phyloP scores from a whole-genome alignment of 1,284 basidiomycete species.

The Puccinia polysora region DNA sequence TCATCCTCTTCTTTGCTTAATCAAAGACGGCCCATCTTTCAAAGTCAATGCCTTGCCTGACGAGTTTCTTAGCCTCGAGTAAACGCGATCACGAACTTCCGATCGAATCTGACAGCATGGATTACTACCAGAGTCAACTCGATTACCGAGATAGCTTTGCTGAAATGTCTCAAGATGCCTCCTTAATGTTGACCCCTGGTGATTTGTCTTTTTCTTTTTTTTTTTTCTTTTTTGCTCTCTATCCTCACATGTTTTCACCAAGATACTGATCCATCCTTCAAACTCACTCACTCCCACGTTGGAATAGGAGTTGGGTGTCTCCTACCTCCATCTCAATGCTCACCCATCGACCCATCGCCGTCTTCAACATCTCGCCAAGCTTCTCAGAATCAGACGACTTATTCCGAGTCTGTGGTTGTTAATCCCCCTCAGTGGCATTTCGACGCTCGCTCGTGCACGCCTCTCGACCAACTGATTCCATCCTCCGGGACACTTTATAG shows the following conservation, averaged over 20 bases:
- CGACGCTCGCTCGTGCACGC: conserved; percentile 21
- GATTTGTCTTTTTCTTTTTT: neutral
- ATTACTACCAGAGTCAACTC: conserved; percentile 28
- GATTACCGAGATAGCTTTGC: conserved; percentile 15
- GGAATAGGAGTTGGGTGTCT: no score
- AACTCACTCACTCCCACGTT: no score
- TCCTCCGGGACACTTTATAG: neutral
- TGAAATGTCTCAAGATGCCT: neutral
- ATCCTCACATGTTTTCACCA: no score
- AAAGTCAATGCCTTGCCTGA: no score
- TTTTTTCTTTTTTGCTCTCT: no score
- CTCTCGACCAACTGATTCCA: neutral
- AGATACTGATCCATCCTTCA: no score
- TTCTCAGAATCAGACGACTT: neutral
- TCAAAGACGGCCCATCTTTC: no score
- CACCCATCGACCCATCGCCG: no score
- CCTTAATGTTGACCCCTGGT: neutral
- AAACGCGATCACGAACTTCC: no score
- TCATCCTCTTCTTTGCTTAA: no score
- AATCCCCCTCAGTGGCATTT: conserved; percentile 41
- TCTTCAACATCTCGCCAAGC: neutral
- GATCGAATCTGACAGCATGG: conserved; percentile 25
- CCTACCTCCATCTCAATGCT: no score
- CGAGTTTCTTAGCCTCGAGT: no score
- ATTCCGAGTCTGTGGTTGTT: conserved; percentile 26